Evolutionary conservation across 148 eudicot species (phyloP).

Genomic region (Arbutus unedo): DNA sequence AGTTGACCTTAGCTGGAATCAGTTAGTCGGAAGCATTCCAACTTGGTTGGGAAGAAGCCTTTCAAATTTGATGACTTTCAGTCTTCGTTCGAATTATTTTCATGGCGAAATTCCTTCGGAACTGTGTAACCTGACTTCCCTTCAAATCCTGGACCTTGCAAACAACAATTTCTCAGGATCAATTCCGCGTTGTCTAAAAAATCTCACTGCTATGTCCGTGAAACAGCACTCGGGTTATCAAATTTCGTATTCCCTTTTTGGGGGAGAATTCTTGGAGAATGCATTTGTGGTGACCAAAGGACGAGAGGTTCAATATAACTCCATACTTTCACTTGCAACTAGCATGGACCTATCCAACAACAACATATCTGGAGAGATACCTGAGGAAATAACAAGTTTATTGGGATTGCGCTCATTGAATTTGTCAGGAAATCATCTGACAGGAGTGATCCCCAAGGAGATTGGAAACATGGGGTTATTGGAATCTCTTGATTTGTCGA

Average conservation of each 20-base stretch:
- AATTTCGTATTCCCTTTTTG: neutral
- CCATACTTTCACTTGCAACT: constrained; percentile 12
- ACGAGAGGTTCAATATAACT: constrained; percentile 1
- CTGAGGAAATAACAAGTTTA: neutral
- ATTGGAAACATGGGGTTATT: neutral
- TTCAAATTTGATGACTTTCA: neutral
- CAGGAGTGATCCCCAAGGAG: neutral
- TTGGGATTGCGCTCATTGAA: neutral
- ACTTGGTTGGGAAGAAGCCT: constrained; percentile 12
- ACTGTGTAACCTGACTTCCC: constrained; percentile 7
- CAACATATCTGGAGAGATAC: constrained; percentile 5
- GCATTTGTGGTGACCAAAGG: constrained; percentile 15
- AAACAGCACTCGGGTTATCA: neutral
- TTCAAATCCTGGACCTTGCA: constrained; percentile 21
- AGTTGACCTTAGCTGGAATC: constrained; percentile 19
- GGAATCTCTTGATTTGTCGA: constrained; percentile 6
- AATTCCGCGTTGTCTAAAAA: constrained; percentile 8
- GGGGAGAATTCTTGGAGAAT: neutral
- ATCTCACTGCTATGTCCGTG: constrained; percentile 14
- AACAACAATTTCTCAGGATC: constrained; percentile 6
- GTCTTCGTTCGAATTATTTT: constrained; percentile 7
- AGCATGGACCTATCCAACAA: constrained; percentile 23
- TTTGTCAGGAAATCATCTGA: neutral
- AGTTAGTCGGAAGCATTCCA: constrained; percentile 21
- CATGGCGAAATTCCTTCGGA: constrained; percentile 6